A percentile compares a stretch with the other conserved stretches of the same genome.
These are phyloP conservation scores for Desmodesmus armatus DNA, from an alignment of 139 green algal species.

Conservation along the genomic window DNA sequence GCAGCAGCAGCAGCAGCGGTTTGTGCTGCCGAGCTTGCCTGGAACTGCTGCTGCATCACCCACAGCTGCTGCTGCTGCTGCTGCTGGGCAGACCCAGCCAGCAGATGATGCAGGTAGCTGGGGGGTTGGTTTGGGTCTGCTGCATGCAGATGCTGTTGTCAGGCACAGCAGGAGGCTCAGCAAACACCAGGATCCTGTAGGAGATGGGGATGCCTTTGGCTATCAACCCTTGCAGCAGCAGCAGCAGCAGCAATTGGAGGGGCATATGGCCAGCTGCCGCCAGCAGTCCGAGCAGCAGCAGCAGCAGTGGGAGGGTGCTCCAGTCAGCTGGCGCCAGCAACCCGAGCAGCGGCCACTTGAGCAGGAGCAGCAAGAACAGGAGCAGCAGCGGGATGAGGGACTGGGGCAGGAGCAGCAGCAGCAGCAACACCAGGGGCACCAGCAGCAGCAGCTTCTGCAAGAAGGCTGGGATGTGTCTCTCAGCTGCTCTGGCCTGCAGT, in stretches of 20 bases:
- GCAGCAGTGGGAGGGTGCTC: background rate
- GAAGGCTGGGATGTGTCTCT: background rate
- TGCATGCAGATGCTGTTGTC: background rate
- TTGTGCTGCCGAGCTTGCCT: no score
- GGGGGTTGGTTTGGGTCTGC: background rate
- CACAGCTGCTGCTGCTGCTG: no score
- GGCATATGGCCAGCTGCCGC: background rate
- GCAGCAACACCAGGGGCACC: background rate
- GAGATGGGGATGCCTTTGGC: no score
- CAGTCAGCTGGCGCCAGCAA: background rate
- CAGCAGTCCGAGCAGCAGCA: background rate
- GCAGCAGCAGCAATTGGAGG: background rate
- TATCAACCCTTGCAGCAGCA: no score
- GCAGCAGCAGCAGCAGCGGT: no score
- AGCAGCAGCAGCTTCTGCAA: conserved; percentile 1
- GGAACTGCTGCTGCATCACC: no score
- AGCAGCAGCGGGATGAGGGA: background rate
- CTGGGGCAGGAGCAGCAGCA: background rate
- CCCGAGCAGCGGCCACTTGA: background rate
- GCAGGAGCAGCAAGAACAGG: conserved; percentile 1
- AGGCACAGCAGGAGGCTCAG: no score
- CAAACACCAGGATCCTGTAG: no score
- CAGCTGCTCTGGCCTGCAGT: background rate
- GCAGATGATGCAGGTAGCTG: background rate
- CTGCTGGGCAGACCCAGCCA: no score